Base-by-base conservation (phyloP, 192 early-diverging fungal species). In the Entrophospora sp. region DNA sequence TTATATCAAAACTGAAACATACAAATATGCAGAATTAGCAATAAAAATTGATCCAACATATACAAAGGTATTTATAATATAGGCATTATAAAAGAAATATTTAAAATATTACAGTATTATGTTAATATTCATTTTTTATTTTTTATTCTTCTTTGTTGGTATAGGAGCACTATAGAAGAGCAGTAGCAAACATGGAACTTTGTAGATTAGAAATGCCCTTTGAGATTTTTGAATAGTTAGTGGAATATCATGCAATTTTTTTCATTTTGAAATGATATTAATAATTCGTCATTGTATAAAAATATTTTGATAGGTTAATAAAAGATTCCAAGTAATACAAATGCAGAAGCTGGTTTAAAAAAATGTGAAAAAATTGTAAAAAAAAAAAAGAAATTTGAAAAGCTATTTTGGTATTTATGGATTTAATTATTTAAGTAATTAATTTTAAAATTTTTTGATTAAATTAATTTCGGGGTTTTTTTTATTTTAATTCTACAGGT, bases 81-180 rank as follows among this genome's bases (percentile, higher is more conserved):
- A n/a, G n/a, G n/a, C n/a, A n/a, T n/a, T n/a, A n/a, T n/a, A n/a
- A n/a, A n/a, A n/a, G n/a, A n/a, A n/a, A n/a, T n/a, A n/a, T n/a
- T n/a, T n/a, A n/a, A n/a, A n/a, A n/a, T n/a, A n/a, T n/a, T n/a
- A n/a, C n/a, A n/a, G n/a, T n/a, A n/a, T n/a, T n/a, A n/a, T n/a
- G n/a, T n/a, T n/a, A n/a, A n/a, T n/a, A n/a, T n/a, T n/a, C n/a
- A 27, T 34, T 24, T 0, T 31, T 49, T 35, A 49, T 12, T 16
- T 18, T 25, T 24, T 30, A 34, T 31, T 28, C 25, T 49, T 52
- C 1, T 35, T 40, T 48, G 13, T 37, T 14, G 10, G 8, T 13
- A 24, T 66, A 99, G 81, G 97, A 86, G 0, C 96, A 96, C 73
- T 99, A 93, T 74, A 87, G 97, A 38, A 83, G 94, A 59, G 97